Evolutionary conservation across 2,329 filamentous ascomycete species (phyloP).

Genomic region (Epicoccum nigrum): DNA sequence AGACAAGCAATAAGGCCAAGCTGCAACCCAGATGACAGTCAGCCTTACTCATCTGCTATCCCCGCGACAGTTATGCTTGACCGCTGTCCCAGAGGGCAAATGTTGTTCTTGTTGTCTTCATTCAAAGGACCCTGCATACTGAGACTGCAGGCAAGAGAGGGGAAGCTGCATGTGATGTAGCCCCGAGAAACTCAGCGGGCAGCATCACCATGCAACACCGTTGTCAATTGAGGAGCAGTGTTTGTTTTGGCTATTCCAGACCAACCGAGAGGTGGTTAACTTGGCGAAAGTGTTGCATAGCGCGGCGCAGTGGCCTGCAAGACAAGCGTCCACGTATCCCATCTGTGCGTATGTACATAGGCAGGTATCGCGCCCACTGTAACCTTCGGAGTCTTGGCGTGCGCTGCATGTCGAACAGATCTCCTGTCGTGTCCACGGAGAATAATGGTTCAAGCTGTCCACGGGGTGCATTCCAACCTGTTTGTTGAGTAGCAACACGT

Average conservation of each 20-base stretch:
- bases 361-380: background rate
- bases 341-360: background rate
- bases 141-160: background rate
- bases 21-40: background rate
- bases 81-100: background rate
- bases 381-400: background rate
- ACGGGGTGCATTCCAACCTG: background rate
- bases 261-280: background rate
- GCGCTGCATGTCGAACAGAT: background rate
- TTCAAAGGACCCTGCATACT: constrained; percentile 2
- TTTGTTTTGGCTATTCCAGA: background rate
- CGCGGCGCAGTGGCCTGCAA: too few relatives aligned
- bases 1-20: background rate
- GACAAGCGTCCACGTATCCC: constrained; percentile 3
- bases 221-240: background rate
- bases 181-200: constrained; percentile 7
- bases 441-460: background rate
- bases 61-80: background rate
- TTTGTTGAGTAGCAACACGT: constrained; percentile 3
- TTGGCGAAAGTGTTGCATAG: too few relatives aligned
- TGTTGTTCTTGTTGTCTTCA: background rate
- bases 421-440: constrained; percentile 3
- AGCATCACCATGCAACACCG: background rate
- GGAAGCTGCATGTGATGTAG: background rate
- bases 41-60: constrained; percentile 8